Percentiles rank a stretch among this genome's conserved stretches.
Conservation (phyloP, 768 basidiomycete species). For the Cubamyces sp. region DNA sequence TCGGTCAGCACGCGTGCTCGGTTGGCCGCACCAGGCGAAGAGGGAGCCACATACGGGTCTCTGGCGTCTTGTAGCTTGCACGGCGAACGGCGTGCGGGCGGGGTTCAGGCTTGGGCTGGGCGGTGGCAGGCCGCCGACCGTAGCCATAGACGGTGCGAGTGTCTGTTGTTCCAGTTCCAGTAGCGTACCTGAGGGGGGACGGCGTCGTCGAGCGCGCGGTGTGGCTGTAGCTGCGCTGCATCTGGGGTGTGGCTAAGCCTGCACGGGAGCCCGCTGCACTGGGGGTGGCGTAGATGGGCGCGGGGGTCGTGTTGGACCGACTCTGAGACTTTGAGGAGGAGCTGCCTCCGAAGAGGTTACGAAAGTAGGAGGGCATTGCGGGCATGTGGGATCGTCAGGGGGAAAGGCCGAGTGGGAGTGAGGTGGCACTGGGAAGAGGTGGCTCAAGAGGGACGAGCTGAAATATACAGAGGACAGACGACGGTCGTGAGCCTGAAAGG, state of each 20-base stretch:
- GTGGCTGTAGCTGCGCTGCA: slow-evolving; percentile 47
- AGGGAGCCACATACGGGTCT: slow-evolving; percentile 43
- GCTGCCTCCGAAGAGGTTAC: slow-evolving; percentile 48
- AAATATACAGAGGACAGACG: slow-evolving; percentile 21
- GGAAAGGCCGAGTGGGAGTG: slow-evolving; percentile 4
- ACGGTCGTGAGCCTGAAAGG: slow-evolving; percentile 5
- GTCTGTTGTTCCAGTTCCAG: slow-evolving; percentile 37
- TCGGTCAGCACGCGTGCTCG: slow-evolving; percentile 2
- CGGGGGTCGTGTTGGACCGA: slow-evolving; percentile 44
- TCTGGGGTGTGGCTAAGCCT: slow-evolving; percentile 32
- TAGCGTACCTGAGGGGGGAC: slow-evolving; percentile 38
- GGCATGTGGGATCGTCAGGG: not conserved
- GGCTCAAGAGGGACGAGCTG: slow-evolving; percentile 6
- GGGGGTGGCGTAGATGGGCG: slow-evolving; percentile 33
- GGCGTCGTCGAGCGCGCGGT: slow-evolving; percentile 41
- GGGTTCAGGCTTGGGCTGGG: slow-evolving; percentile 33
- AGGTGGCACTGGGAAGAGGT: slow-evolving; percentile 10
- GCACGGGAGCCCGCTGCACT: slow-evolving; percentile 23
- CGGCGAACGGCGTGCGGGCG: slow-evolving; percentile 45
- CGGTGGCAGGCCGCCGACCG: slow-evolving; percentile 38
- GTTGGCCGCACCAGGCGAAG: not conserved
- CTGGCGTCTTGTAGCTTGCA: slow-evolving; percentile 48
- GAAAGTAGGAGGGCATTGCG: slow-evolving; percentile 55
- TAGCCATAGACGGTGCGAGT: slow-evolving; percentile 35
- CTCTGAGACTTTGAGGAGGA: slow-evolving; percentile 45